Evolutionary conservation across 768 basidiomycete species (phyloP), one percentile per base, ranked within the genome.

Genomic region (Pilatotrama ljubarskyi): DNA sequence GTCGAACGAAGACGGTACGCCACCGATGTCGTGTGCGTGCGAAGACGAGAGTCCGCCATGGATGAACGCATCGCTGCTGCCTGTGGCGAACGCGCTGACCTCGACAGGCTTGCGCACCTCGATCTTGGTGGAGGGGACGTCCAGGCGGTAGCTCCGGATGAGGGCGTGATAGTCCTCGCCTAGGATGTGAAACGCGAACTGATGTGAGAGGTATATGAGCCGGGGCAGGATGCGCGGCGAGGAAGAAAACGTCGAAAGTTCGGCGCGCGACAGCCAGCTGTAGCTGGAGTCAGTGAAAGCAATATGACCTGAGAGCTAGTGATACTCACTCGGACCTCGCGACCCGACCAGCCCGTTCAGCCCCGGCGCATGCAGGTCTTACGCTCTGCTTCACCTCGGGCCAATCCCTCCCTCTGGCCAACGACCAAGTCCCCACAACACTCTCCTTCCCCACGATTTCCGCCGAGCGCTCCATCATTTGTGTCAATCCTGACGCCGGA

Each of bases 171-270:
- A 91, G 65, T 93, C 87, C 62, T 88, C 84, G 13, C 84, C 84
- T 0, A 93, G 80, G 1, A 84, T 80, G 65, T 84, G 81, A 77
- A 96, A 96, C 11, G 86, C 78, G 70, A 96, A 92, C 61, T 95
- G 92, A 64, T 93, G 90, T 0, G 86, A 84, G 17, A 92, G 84
- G 72, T 96, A 96, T 29, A 97, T 80, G 0, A 90, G 80, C 0
- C 86, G 81, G 2, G 93, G 90, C 0, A 91, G 79, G 36, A 91
- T 76, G 1, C 73, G 76, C 0, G 80, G 76, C 1, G 85, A 83
- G 4, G 74, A 77, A 1, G 88, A 85, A 68, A 72, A 84, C 0
- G 91, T 93, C 49, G 89, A 88, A 4, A 96, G 81, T 70, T 97
- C 95, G 0, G 91, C 93, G 42, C 87, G 84, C 0, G 92, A 81